Base-by-base conservation (phyloP, 129 eudicot species). In the Pulicaria dysenterica region DNA sequence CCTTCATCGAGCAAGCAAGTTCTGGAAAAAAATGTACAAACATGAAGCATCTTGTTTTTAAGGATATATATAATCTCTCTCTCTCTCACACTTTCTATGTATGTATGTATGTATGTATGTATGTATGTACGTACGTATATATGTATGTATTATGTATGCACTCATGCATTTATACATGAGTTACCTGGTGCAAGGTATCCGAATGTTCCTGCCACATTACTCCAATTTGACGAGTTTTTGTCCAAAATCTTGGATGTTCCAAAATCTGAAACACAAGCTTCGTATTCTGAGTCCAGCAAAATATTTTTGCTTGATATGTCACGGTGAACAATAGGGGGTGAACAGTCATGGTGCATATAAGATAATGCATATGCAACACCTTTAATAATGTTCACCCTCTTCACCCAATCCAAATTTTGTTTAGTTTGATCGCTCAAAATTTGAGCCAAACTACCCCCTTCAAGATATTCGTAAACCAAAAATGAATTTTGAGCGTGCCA, bases 121-220 rank as follows among this genome's bases (percentile, higher is more conserved):
- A 15, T 6, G 0, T 0, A 24, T 24, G 7, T 56, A 19, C 19
- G 39, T 56, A 16, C 10, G 10, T 34, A 34, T 31, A 1, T 11
- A 59, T 0, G 9, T 10, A 15, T 6, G 0, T 0, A 24, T 24
- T 24, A 24, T 24, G 31, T 24, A 24, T 24, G n/a, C n/a, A n/a
- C n/a, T n/a, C n/a, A n/a, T n/a, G n/a, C n/a, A n/a, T n/a, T n/a
- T n/a, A n/a, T n/a, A 19, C 24, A 37, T 7, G 11, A 15, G 15
- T 55, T 73, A 80, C 84, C 84, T 42, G 84, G 80, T 45, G 84
- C 80, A 67, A 80, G 54, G 62, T 80, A 80, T 59, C 84, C 84
- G 16, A 36, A 58, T 7, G 84, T 80, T 58, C 84, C 84, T 10
- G 72, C 84, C 5, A 80, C 40, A 44, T 45, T 64, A 60, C 70